A percentile compares a stretch with the other conserved stretches of the same genome.
These are phyloP conservation scores for Neurospora sp. DNA, from an alignment of 495 filamentous ascomycete genomes.

Conservation along the genomic window DNA sequence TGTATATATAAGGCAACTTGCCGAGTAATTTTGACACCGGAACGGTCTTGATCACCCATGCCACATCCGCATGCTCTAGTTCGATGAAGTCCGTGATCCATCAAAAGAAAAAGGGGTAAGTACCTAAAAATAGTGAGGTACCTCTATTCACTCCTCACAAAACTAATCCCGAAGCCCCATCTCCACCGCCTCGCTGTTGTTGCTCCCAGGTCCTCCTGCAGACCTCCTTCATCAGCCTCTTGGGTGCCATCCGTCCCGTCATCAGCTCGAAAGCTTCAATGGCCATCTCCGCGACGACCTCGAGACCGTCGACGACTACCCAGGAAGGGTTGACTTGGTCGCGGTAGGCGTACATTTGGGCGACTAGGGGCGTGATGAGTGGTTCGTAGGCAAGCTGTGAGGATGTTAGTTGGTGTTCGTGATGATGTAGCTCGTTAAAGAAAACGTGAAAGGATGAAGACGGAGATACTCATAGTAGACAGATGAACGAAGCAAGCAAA, in stretches of 20 bases:
- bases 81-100: background rate
- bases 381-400: constrained; percentile 61
- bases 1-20: background rate
- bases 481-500: too few relatives aligned
- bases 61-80: background rate
- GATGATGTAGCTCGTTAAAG: too few relatives aligned
- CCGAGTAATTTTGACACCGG: background rate
- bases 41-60: background rate
- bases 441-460: too few relatives aligned
- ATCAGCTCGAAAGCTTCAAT: constrained; percentile 79
- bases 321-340: constrained; percentile 54
- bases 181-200: constrained; percentile 14
- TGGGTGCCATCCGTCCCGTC: constrained; percentile 71
- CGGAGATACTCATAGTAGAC: too few relatives aligned
- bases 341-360: constrained; percentile 47
- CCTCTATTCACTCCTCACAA: background rate
- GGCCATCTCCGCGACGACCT: constrained; percentile 70
- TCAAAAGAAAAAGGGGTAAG: too few relatives aligned
- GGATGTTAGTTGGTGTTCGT: background rate
- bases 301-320: constrained; percentile 71
- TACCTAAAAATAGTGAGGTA: too few relatives aligned
- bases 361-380: constrained; percentile 57
- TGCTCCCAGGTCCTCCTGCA: constrained; percentile 33
- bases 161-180: background rate
- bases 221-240: constrained; percentile 55